Conservation (phyloP, 2,329 filamentous ascomycete genomes). For the Coniochaeta sp. region DNA sequence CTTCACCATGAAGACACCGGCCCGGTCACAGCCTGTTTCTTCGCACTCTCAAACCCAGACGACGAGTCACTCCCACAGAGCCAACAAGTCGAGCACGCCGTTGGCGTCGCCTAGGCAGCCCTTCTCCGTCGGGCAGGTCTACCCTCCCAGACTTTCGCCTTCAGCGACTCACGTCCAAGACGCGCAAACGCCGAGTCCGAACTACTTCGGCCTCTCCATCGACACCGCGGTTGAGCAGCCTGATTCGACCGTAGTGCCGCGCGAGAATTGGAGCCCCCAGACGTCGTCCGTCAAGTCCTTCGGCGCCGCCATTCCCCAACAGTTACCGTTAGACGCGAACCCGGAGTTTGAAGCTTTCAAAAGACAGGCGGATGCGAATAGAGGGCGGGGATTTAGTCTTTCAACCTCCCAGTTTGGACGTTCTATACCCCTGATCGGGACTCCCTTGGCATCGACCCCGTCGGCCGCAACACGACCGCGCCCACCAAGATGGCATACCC, state of each 20-base stretch:
- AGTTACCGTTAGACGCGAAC: constrained; percentile 66
- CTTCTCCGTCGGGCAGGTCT: constrained; percentile 47
- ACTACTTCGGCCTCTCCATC: constrained; percentile 76
- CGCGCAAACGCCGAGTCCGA: constrained; percentile 58
- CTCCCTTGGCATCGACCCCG: constrained; percentile 15
- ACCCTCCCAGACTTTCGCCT: constrained; percentile 44
- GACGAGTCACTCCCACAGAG: constrained; percentile 15
- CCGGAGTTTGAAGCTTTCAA: constrained; percentile 77
- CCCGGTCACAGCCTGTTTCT: constrained; percentile 26
- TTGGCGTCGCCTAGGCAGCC: constrained; percentile 42
- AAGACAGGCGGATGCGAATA: constrained; percentile 62
- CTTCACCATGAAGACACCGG: constrained; percentile 39
- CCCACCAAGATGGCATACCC: constrained; percentile 40
- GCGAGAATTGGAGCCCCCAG: constrained; percentile 68
- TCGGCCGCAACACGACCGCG: constrained; percentile 30
- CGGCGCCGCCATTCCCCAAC: constrained; percentile 58
- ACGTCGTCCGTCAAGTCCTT: constrained; percentile 66
- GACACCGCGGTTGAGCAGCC: constrained; percentile 53
- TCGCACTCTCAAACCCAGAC: constrained; percentile 23
- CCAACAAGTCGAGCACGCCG: constrained; percentile 41
- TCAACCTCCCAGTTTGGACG: constrained; percentile 34
- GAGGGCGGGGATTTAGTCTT: constrained; percentile 40
- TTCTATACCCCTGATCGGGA: constrained; percentile 20
- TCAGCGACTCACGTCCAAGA: constrained; percentile 17
- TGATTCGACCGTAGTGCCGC: constrained; percentile 55